Conservation (phyloP, 2,329 filamentous ascomycete genomes). For the Ploettnerulaceae sp. region DNA sequence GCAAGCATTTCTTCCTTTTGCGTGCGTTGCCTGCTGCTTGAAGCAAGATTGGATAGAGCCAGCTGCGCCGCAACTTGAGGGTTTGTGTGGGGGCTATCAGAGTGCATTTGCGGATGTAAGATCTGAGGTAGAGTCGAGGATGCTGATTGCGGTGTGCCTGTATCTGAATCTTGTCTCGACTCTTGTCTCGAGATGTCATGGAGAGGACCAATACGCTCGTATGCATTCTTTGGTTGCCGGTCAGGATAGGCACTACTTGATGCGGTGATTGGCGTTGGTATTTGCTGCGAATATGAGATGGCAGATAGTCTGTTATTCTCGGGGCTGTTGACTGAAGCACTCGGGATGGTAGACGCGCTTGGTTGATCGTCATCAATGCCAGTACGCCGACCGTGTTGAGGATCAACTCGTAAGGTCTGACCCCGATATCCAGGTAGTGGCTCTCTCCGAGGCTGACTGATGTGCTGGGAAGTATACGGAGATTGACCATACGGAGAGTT, state of each 20-base stretch:
- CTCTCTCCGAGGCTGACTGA: slow-evolving; percentile 43
- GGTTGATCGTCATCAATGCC: slow-evolving; percentile 53
- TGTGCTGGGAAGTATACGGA: slow-evolving; percentile 42
- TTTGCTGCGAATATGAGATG: slow-evolving; percentile 46
- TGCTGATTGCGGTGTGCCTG: slow-evolving; percentile 39
- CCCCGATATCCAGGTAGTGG: slow-evolving; percentile 56
- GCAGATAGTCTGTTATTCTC: slow-evolving; percentile 56
- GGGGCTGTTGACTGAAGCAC: slow-evolving; percentile 52
- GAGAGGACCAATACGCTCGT: slow-evolving; percentile 55
- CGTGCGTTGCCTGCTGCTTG: slow-evolving; percentile 40
- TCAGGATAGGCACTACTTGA: slow-evolving; percentile 35
- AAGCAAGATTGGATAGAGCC: slow-evolving; percentile 33
- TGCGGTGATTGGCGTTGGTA: slow-evolving; percentile 58
- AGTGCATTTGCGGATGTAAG: slow-evolving; percentile 31
- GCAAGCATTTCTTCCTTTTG: slow-evolving; percentile 90
- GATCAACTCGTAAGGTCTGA: slow-evolving; percentile 57
- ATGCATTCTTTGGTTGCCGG: slow-evolving; percentile 46
- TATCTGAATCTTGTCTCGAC: slow-evolving; percentile 42
- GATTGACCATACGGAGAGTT: slow-evolving; percentile 52
- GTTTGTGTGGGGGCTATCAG: slow-evolving; percentile 30
- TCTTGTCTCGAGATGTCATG: slow-evolving; percentile 55
- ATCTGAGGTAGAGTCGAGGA: slow-evolving; percentile 50
- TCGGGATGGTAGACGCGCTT: slow-evolving; percentile 55
- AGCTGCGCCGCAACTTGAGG: slow-evolving; percentile 32
- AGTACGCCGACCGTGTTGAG: slow-evolving; percentile 51